Conservation (phyloP, 441 rosid genomes). For the Populus hybrid region DNA sequence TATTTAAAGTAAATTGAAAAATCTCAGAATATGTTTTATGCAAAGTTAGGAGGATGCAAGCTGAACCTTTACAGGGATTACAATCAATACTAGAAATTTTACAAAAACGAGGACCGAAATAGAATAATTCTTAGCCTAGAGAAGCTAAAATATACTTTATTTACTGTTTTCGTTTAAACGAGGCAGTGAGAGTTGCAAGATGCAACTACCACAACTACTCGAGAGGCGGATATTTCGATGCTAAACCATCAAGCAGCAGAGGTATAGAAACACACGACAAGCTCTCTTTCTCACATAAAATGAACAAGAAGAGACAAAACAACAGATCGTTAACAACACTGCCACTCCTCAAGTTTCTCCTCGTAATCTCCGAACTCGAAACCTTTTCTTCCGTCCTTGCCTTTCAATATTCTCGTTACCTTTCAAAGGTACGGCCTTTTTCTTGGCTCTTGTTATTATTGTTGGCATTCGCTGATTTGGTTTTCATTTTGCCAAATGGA, state of each 20-base stretch:
- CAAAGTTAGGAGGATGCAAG: no score
- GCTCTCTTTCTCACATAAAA: neutral
- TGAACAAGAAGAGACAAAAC: conserved; percentile 6
- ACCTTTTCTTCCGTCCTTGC: neutral
- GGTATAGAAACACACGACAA: neutral
- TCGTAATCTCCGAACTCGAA: conserved; percentile 8
- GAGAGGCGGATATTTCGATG: conserved; percentile 42
- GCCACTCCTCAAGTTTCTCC: neutral
- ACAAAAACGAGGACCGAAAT: neutral
- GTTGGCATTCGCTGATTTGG: neutral
- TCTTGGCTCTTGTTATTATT: neutral
- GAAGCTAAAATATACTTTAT: neutral
- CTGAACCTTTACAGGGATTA: no score
- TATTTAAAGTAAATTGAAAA: no score
- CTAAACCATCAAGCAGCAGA: neutral
- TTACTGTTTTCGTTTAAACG: neutral
- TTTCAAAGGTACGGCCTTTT: conserved; percentile 14
- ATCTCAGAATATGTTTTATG: no score
- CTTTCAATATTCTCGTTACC: neutral
- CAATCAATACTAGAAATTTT: no score
- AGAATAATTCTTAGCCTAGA: neutral
- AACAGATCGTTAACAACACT: neutral
- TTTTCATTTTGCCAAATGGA: conserved; percentile 42
- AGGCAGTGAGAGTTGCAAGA: conserved; percentile 9
- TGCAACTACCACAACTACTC: conserved; percentile 20